phyloP scores from a whole-genome alignment of 768 basidiomycete genomes.

The Tylopilus plumbeoviolaceoides region DNA sequence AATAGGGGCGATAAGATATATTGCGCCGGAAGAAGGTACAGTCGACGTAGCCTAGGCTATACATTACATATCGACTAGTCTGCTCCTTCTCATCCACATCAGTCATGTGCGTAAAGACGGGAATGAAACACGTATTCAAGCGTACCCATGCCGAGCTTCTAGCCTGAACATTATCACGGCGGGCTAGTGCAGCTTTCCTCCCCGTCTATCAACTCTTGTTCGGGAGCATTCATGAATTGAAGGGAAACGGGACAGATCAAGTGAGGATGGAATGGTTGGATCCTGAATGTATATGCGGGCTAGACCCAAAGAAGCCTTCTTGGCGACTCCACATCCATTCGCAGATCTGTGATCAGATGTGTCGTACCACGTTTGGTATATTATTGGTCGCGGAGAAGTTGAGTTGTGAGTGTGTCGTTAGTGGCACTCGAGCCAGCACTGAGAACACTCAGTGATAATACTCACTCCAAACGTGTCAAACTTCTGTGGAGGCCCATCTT shows the following conservation, averaged over 20 bases:
- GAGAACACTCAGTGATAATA: constrained; percentile 4
- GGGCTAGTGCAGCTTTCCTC: not conserved
- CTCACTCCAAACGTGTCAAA: constrained; percentile 12
- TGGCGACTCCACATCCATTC: not conserved
- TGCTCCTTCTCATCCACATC: not conserved
- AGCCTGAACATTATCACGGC: not conserved
- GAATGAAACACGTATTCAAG: constrained; percentile 6
- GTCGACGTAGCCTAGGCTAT: constrained; percentile 1
- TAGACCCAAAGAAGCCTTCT: not conserved
- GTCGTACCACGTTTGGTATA: constrained; percentile 2
- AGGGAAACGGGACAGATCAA: not conserved
- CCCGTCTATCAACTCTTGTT: not conserved
- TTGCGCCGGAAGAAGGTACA: constrained; percentile 4
- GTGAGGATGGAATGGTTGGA: not conserved
- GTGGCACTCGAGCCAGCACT: not conserved
- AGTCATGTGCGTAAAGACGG: constrained; percentile 1
- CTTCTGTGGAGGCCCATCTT: not conserved
- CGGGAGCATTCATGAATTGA: not conserved
- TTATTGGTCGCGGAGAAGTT: constrained; percentile 8
- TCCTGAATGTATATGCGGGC: not conserved
- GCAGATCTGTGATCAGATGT: constrained; percentile 2
- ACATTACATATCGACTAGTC: not conserved
- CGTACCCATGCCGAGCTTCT: not conserved
- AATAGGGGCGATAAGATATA: not conserved
- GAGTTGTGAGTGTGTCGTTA: not conserved